These are phyloP conservation scores for Pterocarpus macrocarpus DNA, from an alignment of 306 rosid species.

Conservation along the genomic window DNA sequence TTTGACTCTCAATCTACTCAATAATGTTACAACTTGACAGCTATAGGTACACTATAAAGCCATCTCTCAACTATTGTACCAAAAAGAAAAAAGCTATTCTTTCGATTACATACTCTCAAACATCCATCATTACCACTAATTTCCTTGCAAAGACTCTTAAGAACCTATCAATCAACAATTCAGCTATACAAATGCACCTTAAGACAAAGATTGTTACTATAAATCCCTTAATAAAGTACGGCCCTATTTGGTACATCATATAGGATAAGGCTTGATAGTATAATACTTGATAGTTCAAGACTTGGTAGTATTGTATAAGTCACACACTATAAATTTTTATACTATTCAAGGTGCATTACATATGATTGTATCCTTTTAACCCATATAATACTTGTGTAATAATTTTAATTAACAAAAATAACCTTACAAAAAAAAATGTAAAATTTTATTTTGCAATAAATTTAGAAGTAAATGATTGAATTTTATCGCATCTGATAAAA, in stretches of 20 bases:
- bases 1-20: constrained; percentile 2
- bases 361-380: background rate
- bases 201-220: background rate
- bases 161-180: constrained; percentile 36
- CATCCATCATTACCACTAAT: background rate
- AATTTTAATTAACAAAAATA: too few relatives aligned
- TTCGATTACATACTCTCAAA: constrained; percentile 17
- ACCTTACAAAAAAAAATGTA: background rate
- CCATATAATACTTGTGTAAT: background rate
- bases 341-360: too few relatives aligned
- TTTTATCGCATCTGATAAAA: background rate
- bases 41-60: constrained; percentile 3
- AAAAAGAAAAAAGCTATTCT: background rate
- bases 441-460: background rate
- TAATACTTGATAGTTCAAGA: background rate
- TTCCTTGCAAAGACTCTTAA: constrained; percentile 22
- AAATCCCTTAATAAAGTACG: background rate
- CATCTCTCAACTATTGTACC: background rate
- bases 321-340: background rate
- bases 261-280: background rate
- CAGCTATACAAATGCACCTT: constrained; percentile 2
- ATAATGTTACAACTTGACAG: constrained; percentile 10
- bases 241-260: too few relatives aligned
- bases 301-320: too few relatives aligned
- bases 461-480: background rate